Evolutionary conservation across 371 early-diverging fungal genomes (phyloP), one percentile per base, ranked within the genome.

Genomic region (Mucor plumbeus): DNA sequence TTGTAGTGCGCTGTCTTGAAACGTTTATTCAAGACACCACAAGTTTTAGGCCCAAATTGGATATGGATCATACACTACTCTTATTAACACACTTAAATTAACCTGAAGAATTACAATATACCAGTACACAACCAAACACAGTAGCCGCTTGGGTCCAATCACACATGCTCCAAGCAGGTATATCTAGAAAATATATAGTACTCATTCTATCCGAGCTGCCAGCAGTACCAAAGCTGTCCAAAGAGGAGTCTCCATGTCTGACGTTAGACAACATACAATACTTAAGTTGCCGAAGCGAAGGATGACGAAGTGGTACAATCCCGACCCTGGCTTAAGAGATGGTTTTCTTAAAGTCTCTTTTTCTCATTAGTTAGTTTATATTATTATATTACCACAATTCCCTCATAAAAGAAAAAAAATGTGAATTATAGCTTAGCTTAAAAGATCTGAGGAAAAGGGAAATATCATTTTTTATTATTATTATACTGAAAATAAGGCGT

Each of bases 171-270:
- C 5, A 41, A 19, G 65, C 64, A 19, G 64, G 64, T 15, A 44
- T 69, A 10, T 26, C 44, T 26, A 21, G 4, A 26, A 26, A 7
- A 9, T 1, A 11, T 61, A 44, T 26, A n/a, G 41, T 36, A 38
- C 69, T 1, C 65, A 64, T 38, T 69, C 65, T 3, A 43, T 64
- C 5, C 41, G 65, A 11, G 17, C 70, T 5, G 70, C 70, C 0
- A 7, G 47, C 15, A 64, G 65, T 26, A 69, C 70, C 3, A 69
- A 69, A 39, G 70, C 70, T 1, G 65, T 69, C 1, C 21, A 53
- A 21, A 0, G 4, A 34, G 64, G 63, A 0, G 33, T 33, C 11
- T 21, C 41, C 3, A 53, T 63, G 5, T 2, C 36, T 2, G 8
- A 36, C 10, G 59, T 63, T 8, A 68, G 63, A 35, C 2, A 35